Conservation (phyloP, 257 asterid genomes). For the Verbena officinalis region DNA sequence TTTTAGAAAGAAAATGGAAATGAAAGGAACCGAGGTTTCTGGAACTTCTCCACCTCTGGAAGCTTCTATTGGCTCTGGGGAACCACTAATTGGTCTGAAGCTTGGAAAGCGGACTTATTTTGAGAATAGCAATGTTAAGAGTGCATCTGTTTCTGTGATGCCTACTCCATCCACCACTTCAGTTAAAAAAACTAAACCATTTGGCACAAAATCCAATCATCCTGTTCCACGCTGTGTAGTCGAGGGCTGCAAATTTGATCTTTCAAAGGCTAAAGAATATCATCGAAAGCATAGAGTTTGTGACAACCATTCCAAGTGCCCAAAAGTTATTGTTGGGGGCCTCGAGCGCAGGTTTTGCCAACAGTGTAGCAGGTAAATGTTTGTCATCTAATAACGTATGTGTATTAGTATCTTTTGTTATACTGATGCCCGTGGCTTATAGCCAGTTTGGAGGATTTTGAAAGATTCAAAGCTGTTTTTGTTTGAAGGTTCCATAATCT, state of each 20-base stretch:
- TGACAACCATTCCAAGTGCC: slow-evolving; percentile 73
- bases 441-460: neutral
- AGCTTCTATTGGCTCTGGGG: slow-evolving; percentile 55
- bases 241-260: slow-evolving; percentile 83
- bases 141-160: slow-evolving; percentile 40
- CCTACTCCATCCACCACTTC: slow-evolving; percentile 50
- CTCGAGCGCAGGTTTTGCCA: slow-evolving; percentile 90
- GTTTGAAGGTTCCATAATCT: slow-evolving; percentile 81
- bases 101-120: slow-evolving; percentile 86
- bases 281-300: slow-evolving; percentile 92
- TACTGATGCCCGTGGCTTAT: neutral
- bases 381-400: neutral
- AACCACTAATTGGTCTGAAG: slow-evolving; percentile 69
- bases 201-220: slow-evolving; percentile 43
- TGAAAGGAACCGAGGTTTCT: slow-evolving; percentile 33
- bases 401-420: neutral
- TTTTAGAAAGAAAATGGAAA: slow-evolving; percentile 29
- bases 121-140: slow-evolving; percentile 62
- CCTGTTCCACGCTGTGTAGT: slow-evolving; percentile 63
- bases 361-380: slow-evolving; percentile 89
- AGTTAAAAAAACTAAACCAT: slow-evolving; percentile 54
- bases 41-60: slow-evolving; percentile 53
- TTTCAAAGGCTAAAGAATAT: slow-evolving; percentile 78
- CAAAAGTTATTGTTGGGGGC: slow-evolving; percentile 71
- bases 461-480: slow-evolving; percentile 3